Conservation (phyloP, 768 basidiomycete genomes). For the Kwoniella botswanensis region DNA sequence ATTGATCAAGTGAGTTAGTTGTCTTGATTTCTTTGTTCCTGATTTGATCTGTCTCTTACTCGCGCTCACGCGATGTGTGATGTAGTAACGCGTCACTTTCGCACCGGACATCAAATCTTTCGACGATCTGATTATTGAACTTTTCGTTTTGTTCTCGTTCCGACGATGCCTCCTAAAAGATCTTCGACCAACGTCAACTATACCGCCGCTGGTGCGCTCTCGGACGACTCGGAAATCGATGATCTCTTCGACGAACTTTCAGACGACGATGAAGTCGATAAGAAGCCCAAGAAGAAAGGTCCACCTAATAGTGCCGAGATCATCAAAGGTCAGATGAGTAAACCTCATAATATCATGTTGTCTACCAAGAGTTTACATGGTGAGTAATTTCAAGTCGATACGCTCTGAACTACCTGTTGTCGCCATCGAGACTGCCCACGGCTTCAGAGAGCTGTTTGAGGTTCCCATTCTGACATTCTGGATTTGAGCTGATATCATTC, state of each 20-base stretch:
- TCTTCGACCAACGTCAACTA: slow-evolving; percentile 4
- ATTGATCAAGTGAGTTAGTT: background rate
- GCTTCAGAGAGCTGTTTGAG: no score
- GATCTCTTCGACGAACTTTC: slow-evolving; percentile 25
- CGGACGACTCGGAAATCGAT: slow-evolving; percentile 25
- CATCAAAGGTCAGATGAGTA: slow-evolving; percentile 16
- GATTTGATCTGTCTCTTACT: background rate
- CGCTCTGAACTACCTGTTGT: no score
- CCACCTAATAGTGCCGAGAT: background rate
- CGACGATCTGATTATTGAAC: background rate
- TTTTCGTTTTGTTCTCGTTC: background rate
- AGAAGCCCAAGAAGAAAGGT: slow-evolving; percentile 19
- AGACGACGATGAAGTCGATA: slow-evolving; percentile 11
- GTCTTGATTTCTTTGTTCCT: background rate
- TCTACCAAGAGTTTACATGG: slow-evolving; percentile 39
- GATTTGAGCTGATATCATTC: slow-evolving; percentile 4
- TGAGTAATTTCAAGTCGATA: slow-evolving; percentile 16
- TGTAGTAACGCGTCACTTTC: background rate
- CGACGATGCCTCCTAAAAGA: slow-evolving; percentile 7
- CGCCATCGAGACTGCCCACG: no score
- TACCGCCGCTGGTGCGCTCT: slow-evolving; percentile 18
- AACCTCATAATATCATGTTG: slow-evolving; percentile 25
- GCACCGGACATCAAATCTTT: background rate
- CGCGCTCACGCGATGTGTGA: background rate
- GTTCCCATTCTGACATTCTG: no score